Conservation (phyloP, 208 protist species). For the Crithidia fasciculata region DNA sequence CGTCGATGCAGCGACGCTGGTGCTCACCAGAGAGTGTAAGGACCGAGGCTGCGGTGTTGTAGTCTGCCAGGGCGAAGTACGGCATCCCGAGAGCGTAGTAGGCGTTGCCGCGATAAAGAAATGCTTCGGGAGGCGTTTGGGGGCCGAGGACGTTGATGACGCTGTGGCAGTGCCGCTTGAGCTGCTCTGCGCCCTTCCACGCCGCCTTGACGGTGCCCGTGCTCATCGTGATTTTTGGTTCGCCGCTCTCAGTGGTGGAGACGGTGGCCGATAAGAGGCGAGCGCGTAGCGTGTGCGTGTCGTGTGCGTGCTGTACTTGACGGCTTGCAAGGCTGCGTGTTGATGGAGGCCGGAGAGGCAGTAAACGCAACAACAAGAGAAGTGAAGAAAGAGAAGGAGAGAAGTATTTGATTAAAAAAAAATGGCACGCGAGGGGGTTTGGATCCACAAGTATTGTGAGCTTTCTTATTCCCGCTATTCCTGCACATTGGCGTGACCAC, state of each 20-base stretch:
- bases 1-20: slow-evolving; percentile 54
- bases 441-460: no score
- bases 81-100: slow-evolving; percentile 84
- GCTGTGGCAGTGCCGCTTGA: slow-evolving; percentile 80
- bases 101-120: slow-evolving; percentile 87
- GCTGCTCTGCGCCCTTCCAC: slow-evolving; percentile 48
- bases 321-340: no score
- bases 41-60: slow-evolving; percentile 72
- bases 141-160: slow-evolving; percentile 84
- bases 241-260: neutral
- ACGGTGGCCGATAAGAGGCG: no score
- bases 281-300: no score
- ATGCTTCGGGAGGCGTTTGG: slow-evolving; percentile 75
- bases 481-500: no score
- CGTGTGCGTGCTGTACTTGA: no score
- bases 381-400: no score
- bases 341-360: no score
- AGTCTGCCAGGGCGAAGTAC: slow-evolving; percentile 88
- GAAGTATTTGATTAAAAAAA: no score
- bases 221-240: neutral
- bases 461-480: no score
- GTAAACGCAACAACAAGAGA: no score
- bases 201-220: slow-evolving; percentile 16
- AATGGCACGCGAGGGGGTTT: no score
- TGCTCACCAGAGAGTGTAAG: slow-evolving; percentile 65